These are phyloP conservation scores for Elaeis guineensis DNA, from an alignment of 176 grass and related monocot genomes.

Conservation along the genomic window DNA sequence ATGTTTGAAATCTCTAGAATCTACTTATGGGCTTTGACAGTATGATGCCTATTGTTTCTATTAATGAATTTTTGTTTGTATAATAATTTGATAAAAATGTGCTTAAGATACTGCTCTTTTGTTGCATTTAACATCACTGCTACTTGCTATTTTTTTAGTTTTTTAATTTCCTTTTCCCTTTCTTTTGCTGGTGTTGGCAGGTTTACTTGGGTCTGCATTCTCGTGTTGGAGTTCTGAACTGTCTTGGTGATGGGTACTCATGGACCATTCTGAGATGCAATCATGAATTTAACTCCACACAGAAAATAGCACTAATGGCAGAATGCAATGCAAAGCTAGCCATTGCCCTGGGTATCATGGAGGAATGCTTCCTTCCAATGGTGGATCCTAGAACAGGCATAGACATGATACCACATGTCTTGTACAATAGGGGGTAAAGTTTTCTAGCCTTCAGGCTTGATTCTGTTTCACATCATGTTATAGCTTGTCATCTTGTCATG, in stretches of 20 bases:
- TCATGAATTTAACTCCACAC: conserved; percentile 52
- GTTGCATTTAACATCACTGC: not conserved
- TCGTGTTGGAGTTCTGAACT: conserved; percentile 46
- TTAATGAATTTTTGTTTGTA: too few species aligned
- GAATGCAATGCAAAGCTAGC: conserved; percentile 88
- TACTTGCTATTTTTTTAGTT: not conserved
- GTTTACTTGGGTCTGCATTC: conserved; percentile 47
- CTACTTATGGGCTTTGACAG: too few species aligned
- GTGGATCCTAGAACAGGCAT: conserved; percentile 82
- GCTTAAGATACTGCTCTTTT: too few species aligned
- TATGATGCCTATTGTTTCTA: too few species aligned
- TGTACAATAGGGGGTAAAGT: conserved; percentile 76
- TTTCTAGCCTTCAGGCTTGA: not conserved
- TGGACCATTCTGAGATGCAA: conserved; percentile 80
- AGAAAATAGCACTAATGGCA: conserved; percentile 48
- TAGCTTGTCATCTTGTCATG: too few species aligned
- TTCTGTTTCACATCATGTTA: too few species aligned
- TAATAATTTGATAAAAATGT: too few species aligned
- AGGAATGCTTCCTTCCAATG: conserved; percentile 90
- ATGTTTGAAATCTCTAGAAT: too few species aligned
- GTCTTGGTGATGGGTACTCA: conserved; percentile 63
- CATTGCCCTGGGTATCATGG: conserved; percentile 74
- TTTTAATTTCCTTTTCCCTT: not conserved
- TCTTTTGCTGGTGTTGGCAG: conserved; percentile 36
- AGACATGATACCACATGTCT: conserved; percentile 85